phyloP scores from a whole-genome alignment of 2,329 filamentous ascomycete genomes.

The Fusarium virguliforme region DNA sequence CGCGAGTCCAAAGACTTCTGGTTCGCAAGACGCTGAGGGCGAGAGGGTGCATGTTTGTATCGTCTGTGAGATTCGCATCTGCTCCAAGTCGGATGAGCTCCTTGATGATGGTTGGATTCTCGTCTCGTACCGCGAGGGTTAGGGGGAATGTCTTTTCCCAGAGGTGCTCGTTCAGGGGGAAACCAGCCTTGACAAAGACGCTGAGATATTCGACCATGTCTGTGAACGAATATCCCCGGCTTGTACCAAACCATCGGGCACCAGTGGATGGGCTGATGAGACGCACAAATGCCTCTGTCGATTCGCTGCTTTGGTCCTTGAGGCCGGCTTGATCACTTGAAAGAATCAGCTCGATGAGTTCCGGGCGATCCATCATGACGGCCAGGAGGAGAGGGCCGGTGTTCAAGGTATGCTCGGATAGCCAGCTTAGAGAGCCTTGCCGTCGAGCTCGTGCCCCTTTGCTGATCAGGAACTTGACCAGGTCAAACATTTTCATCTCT shows the following conservation, averaged over 20 bases:
- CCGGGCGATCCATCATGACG: neutral
- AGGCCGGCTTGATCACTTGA: neutral
- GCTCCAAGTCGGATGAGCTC: neutral
- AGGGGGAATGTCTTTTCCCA: neutral
- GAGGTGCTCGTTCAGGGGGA: neutral
- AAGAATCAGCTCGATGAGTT: neutral
- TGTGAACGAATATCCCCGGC: too few relatives aligned
- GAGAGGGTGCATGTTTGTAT: neutral
- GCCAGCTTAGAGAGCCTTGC: neutral
- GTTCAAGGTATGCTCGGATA: neutral
- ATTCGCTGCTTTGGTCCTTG: neutral
- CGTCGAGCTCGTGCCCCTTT: conserved; percentile 8
- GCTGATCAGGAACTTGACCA: conserved; percentile 7
- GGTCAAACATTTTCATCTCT: neutral
- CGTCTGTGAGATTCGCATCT: conserved; percentile 1
- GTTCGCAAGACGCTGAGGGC: neutral
- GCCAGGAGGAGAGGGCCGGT: conserved; percentile 13
- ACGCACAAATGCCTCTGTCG: neutral
- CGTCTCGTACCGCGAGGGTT: neutral
- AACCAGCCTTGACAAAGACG: neutral
- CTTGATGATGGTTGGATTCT: neutral
- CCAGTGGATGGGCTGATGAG: neutral
- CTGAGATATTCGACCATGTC: neutral
- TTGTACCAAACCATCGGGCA: neutral
- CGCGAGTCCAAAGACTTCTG: neutral